Conservation (phyloP, 306 rosid species). For the Acacia acuminata region DNA sequence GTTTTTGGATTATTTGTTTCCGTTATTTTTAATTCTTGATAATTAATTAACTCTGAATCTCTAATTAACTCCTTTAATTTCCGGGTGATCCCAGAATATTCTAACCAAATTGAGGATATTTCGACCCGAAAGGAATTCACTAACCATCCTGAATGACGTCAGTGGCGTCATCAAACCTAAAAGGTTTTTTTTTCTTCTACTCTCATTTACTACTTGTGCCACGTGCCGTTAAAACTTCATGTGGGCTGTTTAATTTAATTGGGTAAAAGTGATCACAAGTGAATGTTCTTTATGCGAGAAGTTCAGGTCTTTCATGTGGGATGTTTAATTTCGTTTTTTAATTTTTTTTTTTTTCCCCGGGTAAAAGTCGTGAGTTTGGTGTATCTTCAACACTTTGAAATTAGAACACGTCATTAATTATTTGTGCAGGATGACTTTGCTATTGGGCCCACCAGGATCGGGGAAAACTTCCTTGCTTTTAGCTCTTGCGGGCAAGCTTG, state of each 20-base stretch:
- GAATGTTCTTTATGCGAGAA: not conserved
- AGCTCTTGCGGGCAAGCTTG: conserved; percentile 86
- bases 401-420: not conserved
- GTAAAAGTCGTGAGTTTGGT: conserved; percentile 11
- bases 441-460: conserved; percentile 86
- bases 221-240: not conserved
- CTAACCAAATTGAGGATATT: conserved; percentile 44
- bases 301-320: conserved; percentile 43
- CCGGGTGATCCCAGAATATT: conserved; percentile 42
- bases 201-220: not conserved
- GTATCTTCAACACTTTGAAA: not conserved
- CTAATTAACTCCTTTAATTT: conserved; percentile 2
- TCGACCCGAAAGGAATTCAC: conserved; percentile 52
- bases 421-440: conserved; percentile 75
- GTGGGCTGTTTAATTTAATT: no score
- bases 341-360: no score
- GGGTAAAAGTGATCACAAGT: not conserved
- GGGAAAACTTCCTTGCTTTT: conserved; percentile 78
- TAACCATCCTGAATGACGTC: conserved; percentile 59
- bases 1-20: not conserved
- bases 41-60: not conserved
- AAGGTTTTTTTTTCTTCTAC: conserved; percentile 46
- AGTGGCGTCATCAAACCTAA: conserved; percentile 69
- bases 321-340: not conserved
- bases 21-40: not conserved